Base-by-base conservation (phyloP, 2,329 filamentous ascomycete genomes). In the Didymella sp. region DNA sequence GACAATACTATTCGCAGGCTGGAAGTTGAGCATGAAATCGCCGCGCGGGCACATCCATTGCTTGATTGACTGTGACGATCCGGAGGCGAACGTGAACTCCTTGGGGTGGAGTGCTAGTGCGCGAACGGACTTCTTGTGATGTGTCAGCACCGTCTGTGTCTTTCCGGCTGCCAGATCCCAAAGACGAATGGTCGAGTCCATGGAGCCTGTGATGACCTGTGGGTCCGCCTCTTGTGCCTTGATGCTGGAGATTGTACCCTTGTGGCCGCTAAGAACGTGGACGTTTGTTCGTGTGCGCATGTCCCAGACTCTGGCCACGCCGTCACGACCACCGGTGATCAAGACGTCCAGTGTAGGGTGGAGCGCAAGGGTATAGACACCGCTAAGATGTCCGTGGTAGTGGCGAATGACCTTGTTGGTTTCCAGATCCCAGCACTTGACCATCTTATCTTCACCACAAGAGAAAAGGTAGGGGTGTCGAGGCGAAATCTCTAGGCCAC, bases 31-130 rank as follows among this genome's bases (percentile, higher is more conserved):
- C 95, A 99, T 99, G 74, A 99, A 98, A 15, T 92, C 92, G 33
- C 94, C 96, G 74, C 97, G 92, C 1, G 96, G 96, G 66, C 93
- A 98, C 76, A 98, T 97, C 94, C 95, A 99, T 79, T 99, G 95
- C 82, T 99, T 99, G 79, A 99, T 97, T 73, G 90, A 93, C 22
- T 90, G 90, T 0, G 94, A 93, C 70, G 92, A 96, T 40, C 90
- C 95, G 58, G 87, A 93, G 4, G 95, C 95, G 74, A 99, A 99
- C 0, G 96, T 99, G 73, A 96, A 99, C 76, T 99, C 95, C 58
- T 86, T 87, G 0, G 96, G 95, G 73, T 99, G 95, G 3, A 89
- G 84, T 11, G 91, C 86, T 12, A 99, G 83, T 2, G 89, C 88
- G 47, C 95, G 87, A 11, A 99, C 93, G 54, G 94, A 93, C 80